Conservation (phyloP, 345 rosid genomes). For the Eucalyptus pumila region DNA sequence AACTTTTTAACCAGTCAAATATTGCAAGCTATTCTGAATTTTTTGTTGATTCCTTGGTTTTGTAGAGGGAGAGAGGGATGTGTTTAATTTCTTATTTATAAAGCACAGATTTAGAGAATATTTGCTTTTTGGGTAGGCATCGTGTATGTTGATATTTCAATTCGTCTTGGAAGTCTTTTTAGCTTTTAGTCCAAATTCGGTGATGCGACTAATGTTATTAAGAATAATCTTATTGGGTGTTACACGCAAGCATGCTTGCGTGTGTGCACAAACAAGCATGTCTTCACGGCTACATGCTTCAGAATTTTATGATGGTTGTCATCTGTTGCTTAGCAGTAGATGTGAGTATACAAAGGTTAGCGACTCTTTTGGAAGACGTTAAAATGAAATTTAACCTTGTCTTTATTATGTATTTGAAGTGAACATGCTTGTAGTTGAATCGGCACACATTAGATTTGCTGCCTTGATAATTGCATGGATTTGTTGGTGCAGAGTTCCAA, state of each 20-base stretch:
- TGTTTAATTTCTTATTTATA: neutral
- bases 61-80: neutral
- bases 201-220: neutral
- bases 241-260: neutral
- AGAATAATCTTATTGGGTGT: neutral
- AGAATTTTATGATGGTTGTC: neutral
- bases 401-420: neutral
- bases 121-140: neutral
- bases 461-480: neutral
- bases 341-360: neutral
- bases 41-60: neutral
- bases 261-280: neutral
- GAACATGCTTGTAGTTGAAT: neutral
- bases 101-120: neutral
- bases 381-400: neutral
- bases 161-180: neutral
- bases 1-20: neutral
- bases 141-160: neutral
- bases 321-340: neutral
- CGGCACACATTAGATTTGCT: neutral
- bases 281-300: neutral
- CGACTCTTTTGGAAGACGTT: neutral
- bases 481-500: neutral
- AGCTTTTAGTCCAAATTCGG: neutral
- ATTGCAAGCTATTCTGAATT: neutral